Base-by-base conservation (phyloP, 2,329 filamentous ascomycete species). In the Macrophomina tecta region DNA sequence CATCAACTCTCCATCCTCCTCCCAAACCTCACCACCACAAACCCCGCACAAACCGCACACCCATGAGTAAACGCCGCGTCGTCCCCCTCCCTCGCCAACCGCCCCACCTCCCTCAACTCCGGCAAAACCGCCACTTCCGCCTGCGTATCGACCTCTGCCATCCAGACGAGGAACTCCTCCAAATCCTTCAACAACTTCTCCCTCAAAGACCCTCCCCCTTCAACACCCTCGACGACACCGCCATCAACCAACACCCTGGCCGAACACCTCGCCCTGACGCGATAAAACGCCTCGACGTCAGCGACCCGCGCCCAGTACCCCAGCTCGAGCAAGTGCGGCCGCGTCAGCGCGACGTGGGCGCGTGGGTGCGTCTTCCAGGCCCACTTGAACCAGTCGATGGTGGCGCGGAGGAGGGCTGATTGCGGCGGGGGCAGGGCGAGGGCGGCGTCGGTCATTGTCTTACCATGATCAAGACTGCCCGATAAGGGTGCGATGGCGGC, bases 311-410 rank as follows among this genome's bases (percentile, higher is more conserved):
- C 60, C 12, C 28, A 18, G 32, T n/a, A 6, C 5, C 60, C 60
- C 12, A 63, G 60, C 9, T 16, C 45, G 18, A 38, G n/a, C 11
- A 63, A 32, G 28, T 42, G 14, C 7, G 23, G 34, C 6, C 8
- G 45, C 16, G 60, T 51, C 8, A 63, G 45, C 4, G 12, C 34
- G 2, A 23, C 40, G 23, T 61, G 56, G 5, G 56, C 56, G 23
- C 18, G 28, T 11, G 36, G 40, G 28, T 48, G 16, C 9, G 30
- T 42, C 14, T 30, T 30, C 60, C 60, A 63, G 3, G 60, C 60
- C 60, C 60, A 63, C 12, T 49, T 51, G 60, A 63, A 63, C 60
- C 60, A 63, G 45, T 63, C 46, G 60, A 49, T 28, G 1, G 46
- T 49, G 1, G 16, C 28, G 32, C 45, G 45, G 9, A 63, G 60